These are phyloP conservation scores for Cutaneotrichosporon daszewskae DNA, from an alignment of 1,284 basidiomycete species.

Conservation along the genomic window DNA sequence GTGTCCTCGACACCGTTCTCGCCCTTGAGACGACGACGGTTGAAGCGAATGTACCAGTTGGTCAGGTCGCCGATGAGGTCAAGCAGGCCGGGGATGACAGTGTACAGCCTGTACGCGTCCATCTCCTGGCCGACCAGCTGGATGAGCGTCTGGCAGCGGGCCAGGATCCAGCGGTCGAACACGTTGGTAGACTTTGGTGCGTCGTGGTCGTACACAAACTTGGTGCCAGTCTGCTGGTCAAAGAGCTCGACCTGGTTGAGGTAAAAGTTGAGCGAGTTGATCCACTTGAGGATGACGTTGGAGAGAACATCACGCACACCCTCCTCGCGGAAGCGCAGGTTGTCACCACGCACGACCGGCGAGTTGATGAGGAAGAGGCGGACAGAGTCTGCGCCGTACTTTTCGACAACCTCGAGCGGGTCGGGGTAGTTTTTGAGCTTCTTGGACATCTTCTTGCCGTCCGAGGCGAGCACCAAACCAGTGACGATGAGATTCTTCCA, in stretches of 20 bases:
- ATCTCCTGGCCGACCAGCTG: conserved; percentile 88
- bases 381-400: conserved; percentile 93
- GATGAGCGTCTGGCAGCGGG: conserved; percentile 94
- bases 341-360: conserved; percentile 95
- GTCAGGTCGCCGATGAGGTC: conserved; percentile 94
- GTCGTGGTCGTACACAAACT: conserved; percentile 83
- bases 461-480: conserved; percentile 92
- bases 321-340: conserved; percentile 94
- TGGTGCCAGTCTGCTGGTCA: conserved; percentile 71
- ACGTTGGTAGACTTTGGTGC: conserved; percentile 84
- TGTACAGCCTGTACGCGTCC: conserved; percentile 95
- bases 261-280: conserved; percentile 99
- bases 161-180: conserved; percentile 98
- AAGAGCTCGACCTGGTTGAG: conserved; percentile 86
- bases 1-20: conserved; percentile 90
- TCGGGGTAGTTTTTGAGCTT: conserved; percentile 98
- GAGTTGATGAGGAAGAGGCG: conserved; percentile 99
- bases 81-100: conserved; percentile 88
- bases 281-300: conserved; percentile 94
- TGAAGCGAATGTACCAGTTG: conserved; percentile 99
- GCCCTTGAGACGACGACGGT: conserved; percentile 91
- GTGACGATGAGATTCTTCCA: conserved; percentile 99
- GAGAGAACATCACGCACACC: conserved; percentile 96
- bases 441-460: conserved; percentile 99
- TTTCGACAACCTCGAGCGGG: conserved; percentile 82